These are phyloP conservation scores for Saccharomyces pastorianus DNA, from an alignment of 1,139 yeast genomes.

Conservation along the genomic window DNA sequence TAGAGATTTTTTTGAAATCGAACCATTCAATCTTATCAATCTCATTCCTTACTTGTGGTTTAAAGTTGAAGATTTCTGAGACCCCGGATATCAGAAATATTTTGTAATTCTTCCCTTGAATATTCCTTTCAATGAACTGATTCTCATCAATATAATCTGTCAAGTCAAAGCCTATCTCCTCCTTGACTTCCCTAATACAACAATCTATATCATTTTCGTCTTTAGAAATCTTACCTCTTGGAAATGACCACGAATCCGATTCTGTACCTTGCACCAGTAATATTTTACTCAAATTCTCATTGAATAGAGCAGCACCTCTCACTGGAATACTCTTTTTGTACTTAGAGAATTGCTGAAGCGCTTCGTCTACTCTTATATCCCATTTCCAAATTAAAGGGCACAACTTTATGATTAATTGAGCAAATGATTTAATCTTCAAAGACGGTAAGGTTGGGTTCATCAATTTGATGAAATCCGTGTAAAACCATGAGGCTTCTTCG, in stretches of 20 bases:
- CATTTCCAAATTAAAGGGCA: slow-evolving; percentile 87
- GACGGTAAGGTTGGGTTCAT: slow-evolving; percentile 71
- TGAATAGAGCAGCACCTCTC: slow-evolving; percentile 87
- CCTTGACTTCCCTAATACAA: slow-evolving; percentile 88
- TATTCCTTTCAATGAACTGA: slow-evolving; percentile 73
- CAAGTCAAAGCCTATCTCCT: slow-evolving; percentile 89
- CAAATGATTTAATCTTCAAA: slow-evolving; percentile 73
- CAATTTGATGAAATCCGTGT: slow-evolving; percentile 73
- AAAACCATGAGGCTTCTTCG: slow-evolving; percentile 98
- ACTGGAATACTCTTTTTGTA: slow-evolving; percentile 92
- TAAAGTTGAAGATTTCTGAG: slow-evolving; percentile 66
- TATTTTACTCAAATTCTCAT: slow-evolving; percentile 59
- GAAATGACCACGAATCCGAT: slow-evolving; percentile 88
- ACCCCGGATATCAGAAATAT: slow-evolving; percentile 72
- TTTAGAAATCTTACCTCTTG: slow-evolving; percentile 92
- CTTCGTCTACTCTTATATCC: slow-evolving; percentile 58
- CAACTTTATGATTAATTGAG: slow-evolving; percentile 59
- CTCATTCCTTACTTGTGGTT: slow-evolving; percentile 81
- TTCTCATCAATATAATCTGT: slow-evolving; percentile 56
- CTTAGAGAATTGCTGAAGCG: slow-evolving; percentile 65
- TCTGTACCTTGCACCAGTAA: slow-evolving; percentile 82
- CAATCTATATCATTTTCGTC: slow-evolving; percentile 87
- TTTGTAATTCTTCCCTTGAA: slow-evolving; percentile 77
- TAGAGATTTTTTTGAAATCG: slow-evolving; percentile 38
- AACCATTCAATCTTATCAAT: slow-evolving; percentile 66